Percentiles rank a stretch among this genome's conserved stretches.
These are phyloP conservation scores for Ceratobasidium sp. DNA, from an alignment of 1,284 basidiomycete species.

Conservation along the genomic window DNA sequence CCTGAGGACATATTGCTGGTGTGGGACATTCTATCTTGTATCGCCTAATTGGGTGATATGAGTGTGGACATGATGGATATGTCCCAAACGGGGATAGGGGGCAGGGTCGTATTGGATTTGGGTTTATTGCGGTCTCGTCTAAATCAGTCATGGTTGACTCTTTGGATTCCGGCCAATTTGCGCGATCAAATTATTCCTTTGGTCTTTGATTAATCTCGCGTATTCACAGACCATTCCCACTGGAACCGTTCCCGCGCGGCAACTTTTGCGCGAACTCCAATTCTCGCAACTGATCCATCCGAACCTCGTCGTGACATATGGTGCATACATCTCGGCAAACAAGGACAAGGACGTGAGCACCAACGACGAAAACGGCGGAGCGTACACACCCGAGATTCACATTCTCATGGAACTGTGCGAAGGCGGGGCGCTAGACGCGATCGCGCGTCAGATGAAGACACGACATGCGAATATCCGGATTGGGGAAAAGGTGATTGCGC, in stretches of 20 bases:
- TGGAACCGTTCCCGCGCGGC: conserved; percentile 86
- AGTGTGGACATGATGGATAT: not conserved
- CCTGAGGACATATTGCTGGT: not conserved
- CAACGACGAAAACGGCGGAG: not conserved
- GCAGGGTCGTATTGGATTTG: not conserved
- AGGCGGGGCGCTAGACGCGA: conserved; percentile 87
- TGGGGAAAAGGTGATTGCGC: conserved; percentile 92
- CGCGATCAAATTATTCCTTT: not conserved
- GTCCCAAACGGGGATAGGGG: conserved; percentile 6
- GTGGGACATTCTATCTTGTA: not conserved
- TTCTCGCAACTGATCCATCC: conserved; percentile 88
- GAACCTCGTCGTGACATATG: conserved; percentile 94
- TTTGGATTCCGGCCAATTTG: not conserved
- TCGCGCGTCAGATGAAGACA: conserved; percentile 84
- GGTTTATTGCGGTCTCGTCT: no score
- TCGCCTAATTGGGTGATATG: conserved; percentile 20
- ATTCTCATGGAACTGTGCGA: conserved; percentile 97
- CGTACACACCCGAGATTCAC: conserved; percentile 77
- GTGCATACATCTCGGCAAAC: conserved; percentile 94
- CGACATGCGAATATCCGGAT: conserved; percentile 80
- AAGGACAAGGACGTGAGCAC: conserved; percentile 62
- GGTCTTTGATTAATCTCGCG: no score
- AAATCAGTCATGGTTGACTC: not conserved
- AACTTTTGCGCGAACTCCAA: conserved; percentile 91
- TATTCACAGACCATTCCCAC: conserved; percentile 92